Percentiles rank a stretch among this genome's conserved stretches.
phyloP scores from a whole-genome alignment of 331 rosid genomes.

The Arachis monticola region DNA sequence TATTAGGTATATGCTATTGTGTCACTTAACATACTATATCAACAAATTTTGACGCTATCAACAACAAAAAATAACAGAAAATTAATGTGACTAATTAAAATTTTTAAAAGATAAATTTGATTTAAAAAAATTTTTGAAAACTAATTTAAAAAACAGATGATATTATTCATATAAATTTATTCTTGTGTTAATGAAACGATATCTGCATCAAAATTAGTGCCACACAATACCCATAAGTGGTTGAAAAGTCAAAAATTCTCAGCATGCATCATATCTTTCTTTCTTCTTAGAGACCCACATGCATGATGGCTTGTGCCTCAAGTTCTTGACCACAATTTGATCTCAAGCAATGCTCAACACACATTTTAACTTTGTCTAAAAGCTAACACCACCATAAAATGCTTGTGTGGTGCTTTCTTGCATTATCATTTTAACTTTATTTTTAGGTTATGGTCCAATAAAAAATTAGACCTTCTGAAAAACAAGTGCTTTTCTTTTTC shows the following conservation, averaged over 20 bases:
- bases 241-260: neutral
- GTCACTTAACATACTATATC: no score
- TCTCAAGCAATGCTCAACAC: neutral
- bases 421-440: neutral
- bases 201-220: slow-evolving; percentile 20
- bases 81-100: no score
- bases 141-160: no score
- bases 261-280: slow-evolving; percentile 21
- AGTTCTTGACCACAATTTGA: slow-evolving; percentile 15
- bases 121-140: no score
- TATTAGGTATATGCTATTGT: no score
- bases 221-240: neutral
- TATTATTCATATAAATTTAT: slow-evolving; percentile 5
- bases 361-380: neutral
- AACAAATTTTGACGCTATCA: no score
- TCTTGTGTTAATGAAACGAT: neutral
- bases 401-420: neutral
- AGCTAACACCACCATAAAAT: neutral
- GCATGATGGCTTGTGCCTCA: slow-evolving; percentile 17
- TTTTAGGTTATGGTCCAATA: neutral
- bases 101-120: no score
- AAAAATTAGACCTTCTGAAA: slow-evolving; percentile 14
- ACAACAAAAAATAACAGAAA: no score
- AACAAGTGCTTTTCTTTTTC: no score
- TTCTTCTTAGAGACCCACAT: neutral